Conservation (phyloP, 768 basidiomycete genomes). For the Lactarius akahatsu region DNA sequence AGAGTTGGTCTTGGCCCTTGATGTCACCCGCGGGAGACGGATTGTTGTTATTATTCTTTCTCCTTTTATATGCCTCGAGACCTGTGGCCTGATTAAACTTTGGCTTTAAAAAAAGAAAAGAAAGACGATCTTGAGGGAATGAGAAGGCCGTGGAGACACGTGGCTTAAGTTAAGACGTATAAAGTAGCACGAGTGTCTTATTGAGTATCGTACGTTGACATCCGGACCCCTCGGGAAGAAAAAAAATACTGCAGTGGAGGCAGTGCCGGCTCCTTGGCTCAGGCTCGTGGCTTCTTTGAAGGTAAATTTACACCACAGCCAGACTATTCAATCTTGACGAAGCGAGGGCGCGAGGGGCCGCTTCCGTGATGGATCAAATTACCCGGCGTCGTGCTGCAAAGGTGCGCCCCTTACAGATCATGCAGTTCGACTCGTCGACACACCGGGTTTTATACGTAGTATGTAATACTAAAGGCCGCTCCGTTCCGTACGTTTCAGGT, state of each 20-base stretch:
- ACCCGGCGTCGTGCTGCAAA: slow-evolving; percentile 2
- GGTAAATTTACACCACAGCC: slow-evolving; percentile 24
- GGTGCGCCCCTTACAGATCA: slow-evolving; percentile 4
- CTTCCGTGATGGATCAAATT: slow-evolving; percentile 3
- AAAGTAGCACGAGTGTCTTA: neutral
- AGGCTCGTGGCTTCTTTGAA: slow-evolving; percentile 25
- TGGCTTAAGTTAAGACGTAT: slow-evolving; percentile 24
- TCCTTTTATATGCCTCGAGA: neutral
- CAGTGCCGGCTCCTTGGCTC: slow-evolving; percentile 6
- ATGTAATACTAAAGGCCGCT: slow-evolving; percentile 25
- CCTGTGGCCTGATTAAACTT: neutral
- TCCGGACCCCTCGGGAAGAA: slow-evolving; percentile 19
- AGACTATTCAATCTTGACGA: slow-evolving; percentile 10
- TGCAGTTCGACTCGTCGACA: neutral
- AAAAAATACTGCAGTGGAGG: neutral
- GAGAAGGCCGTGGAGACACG: slow-evolving; percentile 10
- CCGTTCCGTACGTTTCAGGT: slow-evolving; percentile 26
- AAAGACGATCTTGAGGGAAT: neutral
- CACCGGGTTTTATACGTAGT: slow-evolving; percentile 7
- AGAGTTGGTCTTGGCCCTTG: slow-evolving; percentile 9
- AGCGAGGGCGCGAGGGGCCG: neutral
- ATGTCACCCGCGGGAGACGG: slow-evolving; percentile 17
- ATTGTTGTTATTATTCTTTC: neutral
- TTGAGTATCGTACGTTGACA: neutral
- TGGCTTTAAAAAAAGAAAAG: slow-evolving; percentile 1